These are phyloP conservation scores for Salix arbutifolia DNA, from an alignment of 345 rosid genomes.

Conservation along the genomic window DNA sequence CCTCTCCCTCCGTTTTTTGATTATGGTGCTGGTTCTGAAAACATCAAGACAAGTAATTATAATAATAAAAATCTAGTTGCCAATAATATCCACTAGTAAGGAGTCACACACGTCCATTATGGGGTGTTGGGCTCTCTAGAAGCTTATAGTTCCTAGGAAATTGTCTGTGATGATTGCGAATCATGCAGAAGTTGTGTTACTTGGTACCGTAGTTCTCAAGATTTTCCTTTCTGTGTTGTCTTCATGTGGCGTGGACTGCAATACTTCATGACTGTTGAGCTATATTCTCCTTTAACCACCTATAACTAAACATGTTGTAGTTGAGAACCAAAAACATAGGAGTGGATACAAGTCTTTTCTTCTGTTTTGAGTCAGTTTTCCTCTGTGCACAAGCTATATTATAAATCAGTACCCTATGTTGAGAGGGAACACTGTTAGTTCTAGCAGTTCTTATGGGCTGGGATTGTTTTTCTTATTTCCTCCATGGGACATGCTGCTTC, in stretches of 20 bases:
- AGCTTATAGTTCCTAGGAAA: not conserved
- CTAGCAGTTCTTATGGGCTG: not conserved
- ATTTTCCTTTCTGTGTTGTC: not conserved
- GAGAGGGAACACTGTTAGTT: not conserved
- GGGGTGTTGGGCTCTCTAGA: not conserved
- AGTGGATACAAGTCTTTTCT: not conserved
- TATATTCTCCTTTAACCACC: not conserved
- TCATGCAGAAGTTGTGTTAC: not conserved
- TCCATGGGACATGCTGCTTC: not conserved
- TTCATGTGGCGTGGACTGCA: not conserved
- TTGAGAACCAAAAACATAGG: not conserved
- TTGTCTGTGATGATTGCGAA: not conserved
- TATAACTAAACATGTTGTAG: not conserved
- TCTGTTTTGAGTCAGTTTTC: not conserved
- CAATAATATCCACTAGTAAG: not conserved
- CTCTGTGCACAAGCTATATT: not conserved
- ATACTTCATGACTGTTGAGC: not conserved
- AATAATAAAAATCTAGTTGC: not conserved
- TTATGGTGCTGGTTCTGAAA: not conserved
- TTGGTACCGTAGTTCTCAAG: not conserved
- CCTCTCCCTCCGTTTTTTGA: not conserved
- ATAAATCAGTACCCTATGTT: not conserved
- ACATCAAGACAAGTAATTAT: not conserved
- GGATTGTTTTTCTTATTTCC: not conserved
- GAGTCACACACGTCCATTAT: not conserved